A percentile compares a stretch with the other conserved stretches of the same genome.
Evolutionary conservation across 495 filamentous ascomycete genomes (phyloP).

Genomic region (Amorphotheca resinae): DNA sequence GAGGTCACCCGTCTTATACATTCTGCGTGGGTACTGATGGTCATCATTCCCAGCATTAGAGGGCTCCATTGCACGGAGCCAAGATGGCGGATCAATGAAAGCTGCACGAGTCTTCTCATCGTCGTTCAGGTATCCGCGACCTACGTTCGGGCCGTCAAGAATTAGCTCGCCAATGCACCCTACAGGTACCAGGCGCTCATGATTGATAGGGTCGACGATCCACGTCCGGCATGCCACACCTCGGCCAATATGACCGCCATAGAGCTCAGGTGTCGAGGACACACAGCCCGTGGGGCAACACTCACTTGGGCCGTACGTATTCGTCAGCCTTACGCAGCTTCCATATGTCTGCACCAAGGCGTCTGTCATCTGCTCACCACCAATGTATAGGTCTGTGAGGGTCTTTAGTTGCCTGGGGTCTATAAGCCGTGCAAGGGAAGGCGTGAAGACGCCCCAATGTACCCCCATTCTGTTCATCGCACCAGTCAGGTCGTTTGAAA

Average conservation of each 20-base stretch:
- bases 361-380: neutral
- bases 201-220: conserved; percentile 44
- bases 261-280: neutral
- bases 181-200: conserved; percentile 39
- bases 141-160: conserved; percentile 47
- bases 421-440: conserved; percentile 33
- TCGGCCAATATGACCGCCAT: neutral
- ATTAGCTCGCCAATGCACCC: conserved; percentile 48
- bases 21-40: conserved; percentile 32
- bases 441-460: conserved; percentile 28
- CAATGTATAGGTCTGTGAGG: neutral
- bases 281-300: too few species aligned
- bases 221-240: conserved; percentile 23
- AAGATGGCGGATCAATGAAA: conserved; percentile 21
- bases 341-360: neutral
- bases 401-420: conserved; percentile 6
- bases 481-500: conserved; percentile 24
- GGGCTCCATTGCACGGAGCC: neutral
- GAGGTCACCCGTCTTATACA: conserved; percentile 39
- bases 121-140: conserved; percentile 33
- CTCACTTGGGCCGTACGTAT: conserved; percentile 1
- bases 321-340: neutral
- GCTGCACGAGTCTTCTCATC: conserved; percentile 7
- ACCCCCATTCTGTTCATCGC: conserved; percentile 27
- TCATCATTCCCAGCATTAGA: conserved; percentile 3